These are phyloP conservation scores for Rubia occidens DNA, from an alignment of 305 asterid genomes.

Conservation along the genomic window DNA sequence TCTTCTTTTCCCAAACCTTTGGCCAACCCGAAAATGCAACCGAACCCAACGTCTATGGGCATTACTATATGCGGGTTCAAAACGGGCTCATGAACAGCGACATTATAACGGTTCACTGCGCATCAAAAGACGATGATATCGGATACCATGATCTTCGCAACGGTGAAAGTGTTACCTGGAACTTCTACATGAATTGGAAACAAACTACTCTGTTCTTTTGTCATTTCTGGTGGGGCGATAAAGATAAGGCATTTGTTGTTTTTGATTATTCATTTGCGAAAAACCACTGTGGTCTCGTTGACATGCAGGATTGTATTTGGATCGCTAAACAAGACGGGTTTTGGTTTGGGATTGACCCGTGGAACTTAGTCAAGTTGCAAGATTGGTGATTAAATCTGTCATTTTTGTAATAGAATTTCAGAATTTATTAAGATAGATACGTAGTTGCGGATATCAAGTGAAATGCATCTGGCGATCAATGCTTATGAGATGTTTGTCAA, in stretches of 20 bases:
- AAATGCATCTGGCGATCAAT: too few species aligned
- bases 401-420: too few species aligned
- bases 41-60: neutral
- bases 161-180: neutral
- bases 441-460: too few species aligned
- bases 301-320: neutral
- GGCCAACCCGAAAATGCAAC: neutral
- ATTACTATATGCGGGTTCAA: too few species aligned
- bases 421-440: too few species aligned
- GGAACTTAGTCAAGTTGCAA: neutral
- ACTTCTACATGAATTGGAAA: neutral
- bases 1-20: neutral
- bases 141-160: neutral
- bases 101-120: slow-evolving; percentile 14
- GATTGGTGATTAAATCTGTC: neutral
- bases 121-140: slow-evolving; percentile 13
- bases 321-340: neutral
- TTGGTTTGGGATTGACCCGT: neutral
- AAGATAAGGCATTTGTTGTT: neutral
- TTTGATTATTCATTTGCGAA: neutral
- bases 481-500: too few species aligned
- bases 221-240: slow-evolving; percentile 2
- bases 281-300: neutral
- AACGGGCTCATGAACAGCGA: neutral
- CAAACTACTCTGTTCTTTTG: neutral